These are phyloP conservation scores for Ocimum tenuiflorum DNA, from an alignment of 257 asterid genomes.

Conservation along the genomic window DNA sequence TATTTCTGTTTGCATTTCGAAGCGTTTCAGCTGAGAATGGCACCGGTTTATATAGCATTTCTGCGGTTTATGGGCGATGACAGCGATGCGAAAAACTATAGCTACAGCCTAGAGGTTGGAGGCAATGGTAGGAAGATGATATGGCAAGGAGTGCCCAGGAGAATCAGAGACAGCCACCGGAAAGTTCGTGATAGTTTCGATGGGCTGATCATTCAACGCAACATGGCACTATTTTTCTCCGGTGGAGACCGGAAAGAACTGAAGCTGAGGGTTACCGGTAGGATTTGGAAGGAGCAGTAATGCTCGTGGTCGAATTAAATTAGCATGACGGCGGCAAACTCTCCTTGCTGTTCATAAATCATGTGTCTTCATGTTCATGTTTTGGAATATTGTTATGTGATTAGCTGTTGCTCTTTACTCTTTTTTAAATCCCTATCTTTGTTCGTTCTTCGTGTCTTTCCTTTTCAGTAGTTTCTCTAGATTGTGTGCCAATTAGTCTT, in stretches of 20 bases:
- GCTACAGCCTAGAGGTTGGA: slow-evolving; percentile 40
- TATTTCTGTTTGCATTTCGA: slow-evolving; percentile 40
- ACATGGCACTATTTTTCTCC: slow-evolving; percentile 43
- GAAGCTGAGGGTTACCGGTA: slow-evolving; percentile 40
- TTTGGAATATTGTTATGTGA: background rate
- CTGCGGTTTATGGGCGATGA: slow-evolving; percentile 41
- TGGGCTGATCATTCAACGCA: slow-evolving; percentile 39
- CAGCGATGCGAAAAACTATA: slow-evolving; percentile 35
- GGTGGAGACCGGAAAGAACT: slow-evolving; percentile 44
- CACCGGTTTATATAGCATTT: slow-evolving; percentile 37
- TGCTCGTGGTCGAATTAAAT: slow-evolving; percentile 13
- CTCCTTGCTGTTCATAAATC: slow-evolving; percentile 25
- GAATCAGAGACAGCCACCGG: slow-evolving; percentile 36
- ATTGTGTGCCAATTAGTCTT: too few species aligned
- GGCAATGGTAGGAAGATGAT: slow-evolving; percentile 39
- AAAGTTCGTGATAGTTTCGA: slow-evolving; percentile 45
- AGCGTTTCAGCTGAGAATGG: slow-evolving; percentile 38
- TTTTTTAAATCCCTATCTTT: too few species aligned
- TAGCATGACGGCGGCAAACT: slow-evolving; percentile 17
- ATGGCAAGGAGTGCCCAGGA: slow-evolving; percentile 49
- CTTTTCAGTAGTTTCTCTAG: too few species aligned
- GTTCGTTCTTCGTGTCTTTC: too few species aligned
- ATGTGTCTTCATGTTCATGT: slow-evolving; percentile 1
- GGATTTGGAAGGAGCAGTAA: slow-evolving; percentile 45
- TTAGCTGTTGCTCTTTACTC: too few species aligned